phyloP scores from a whole-genome alignment of 129 eudicot species.

The Escallonia rubra region DNA sequence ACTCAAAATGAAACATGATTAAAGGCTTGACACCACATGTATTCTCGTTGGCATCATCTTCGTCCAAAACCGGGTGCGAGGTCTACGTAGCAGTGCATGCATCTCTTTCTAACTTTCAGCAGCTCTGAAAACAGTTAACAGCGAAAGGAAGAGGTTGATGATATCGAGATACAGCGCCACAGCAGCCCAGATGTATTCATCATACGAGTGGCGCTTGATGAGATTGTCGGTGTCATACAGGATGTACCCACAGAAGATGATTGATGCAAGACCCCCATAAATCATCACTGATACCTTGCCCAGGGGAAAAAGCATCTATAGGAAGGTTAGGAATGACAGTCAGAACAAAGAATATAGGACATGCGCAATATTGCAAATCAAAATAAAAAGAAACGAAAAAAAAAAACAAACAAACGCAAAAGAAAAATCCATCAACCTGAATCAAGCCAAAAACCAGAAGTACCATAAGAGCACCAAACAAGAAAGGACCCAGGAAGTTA shows the following conservation, averaged over 20 bases:
- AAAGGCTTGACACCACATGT: too few species aligned
- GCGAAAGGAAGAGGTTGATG: constrained; percentile 45
- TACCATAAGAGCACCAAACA: constrained; percentile 66
- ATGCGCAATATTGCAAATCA: too few species aligned
- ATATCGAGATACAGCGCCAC: constrained; percentile 47
- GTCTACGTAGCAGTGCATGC: too few species aligned
- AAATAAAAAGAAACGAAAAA: not conserved
- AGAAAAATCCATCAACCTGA: constrained; percentile 41
- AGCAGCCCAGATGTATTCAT: constrained; percentile 58
- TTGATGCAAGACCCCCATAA: constrained; percentile 30
- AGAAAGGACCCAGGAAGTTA: constrained; percentile 78
- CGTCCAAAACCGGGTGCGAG: too few species aligned
- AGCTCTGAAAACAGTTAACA: constrained; percentile 44
- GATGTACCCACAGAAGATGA: constrained; percentile 34
- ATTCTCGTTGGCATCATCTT: too few species aligned
- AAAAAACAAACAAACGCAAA: not conserved
- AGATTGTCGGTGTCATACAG: constrained; percentile 24
- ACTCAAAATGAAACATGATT: too few species aligned
- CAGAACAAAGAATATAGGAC: not conserved
- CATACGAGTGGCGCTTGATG: constrained; percentile 50
- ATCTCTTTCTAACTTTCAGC: constrained; percentile 25
- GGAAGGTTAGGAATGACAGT: not conserved
- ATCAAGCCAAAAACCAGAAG: constrained; percentile 52
- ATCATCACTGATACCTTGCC: constrained; percentile 18
- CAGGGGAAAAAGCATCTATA: constrained; percentile 15